Base-by-base conservation (phyloP, 2,329 filamentous ascomycete species). In the Cytospora piceicola region DNA sequence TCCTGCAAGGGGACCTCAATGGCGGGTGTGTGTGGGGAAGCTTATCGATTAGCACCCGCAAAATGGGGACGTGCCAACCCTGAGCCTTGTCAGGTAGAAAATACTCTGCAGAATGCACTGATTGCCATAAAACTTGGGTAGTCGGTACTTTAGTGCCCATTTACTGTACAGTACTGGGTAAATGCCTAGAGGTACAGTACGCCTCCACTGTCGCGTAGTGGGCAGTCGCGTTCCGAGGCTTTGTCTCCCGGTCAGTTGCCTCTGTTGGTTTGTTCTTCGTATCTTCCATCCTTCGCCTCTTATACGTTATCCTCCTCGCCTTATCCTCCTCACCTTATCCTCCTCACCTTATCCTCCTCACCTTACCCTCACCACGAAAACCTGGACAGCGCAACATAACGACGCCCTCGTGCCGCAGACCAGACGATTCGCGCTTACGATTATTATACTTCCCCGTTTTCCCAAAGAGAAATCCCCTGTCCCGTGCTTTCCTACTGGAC, bases 11-110 rank as follows among this genome's bases (percentile, higher is more conserved):
- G 36, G 36, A 56, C 39, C 39, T 51, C 30, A 3, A 39, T 52
- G n/a, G 46, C 20, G 46, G 46, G 20, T 24, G 46, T 49, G n/a
- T 49, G 46, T 63, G 53, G 15, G 39, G 29, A 46, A 63, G 46
- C 46, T 49, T 57, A 57, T 46, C 27, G 53, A 63, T 46, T 46
- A 9, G 11, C 53, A n/a, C 29, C 53, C 53, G 60, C n/a, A 6
- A n/a, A 27, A 36, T 32, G 29, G 52, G 36, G 12, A 8, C 42
- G 29, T 51, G 27, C 3, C 14, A 63, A 5, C 61, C 61, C 46
- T 52, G 30, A 32, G 8, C 27, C 20, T 24, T 29, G 8, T 2
- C 0, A 61, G 20, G 52, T 56, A 62, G 24, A 32, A 27, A 54
- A 30, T 39, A 63, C 60, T 53, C 55, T 27, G 52, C 34, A 29